Conservation (phyloP, 192 early-diverging fungal genomes). For the Umbelopsis vinacea region DNA sequence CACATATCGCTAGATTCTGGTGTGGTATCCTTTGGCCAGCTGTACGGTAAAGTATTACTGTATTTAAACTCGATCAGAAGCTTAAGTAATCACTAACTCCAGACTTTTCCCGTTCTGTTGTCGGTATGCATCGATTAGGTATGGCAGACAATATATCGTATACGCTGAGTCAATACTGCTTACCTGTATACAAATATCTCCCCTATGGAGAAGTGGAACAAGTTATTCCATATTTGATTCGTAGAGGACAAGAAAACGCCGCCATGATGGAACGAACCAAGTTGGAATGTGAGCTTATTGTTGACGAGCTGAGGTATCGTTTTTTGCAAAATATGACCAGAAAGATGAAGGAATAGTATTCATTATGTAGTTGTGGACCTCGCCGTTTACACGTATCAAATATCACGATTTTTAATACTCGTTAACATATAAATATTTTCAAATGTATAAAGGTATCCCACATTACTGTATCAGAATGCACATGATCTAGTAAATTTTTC, state of each 20-base stretch:
- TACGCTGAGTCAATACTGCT: conserved; percentile 69
- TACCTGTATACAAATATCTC: conserved; percentile 87
- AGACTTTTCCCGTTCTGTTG: not conserved
- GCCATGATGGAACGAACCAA: conserved; percentile 53
- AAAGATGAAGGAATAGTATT: not conserved
- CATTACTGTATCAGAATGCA: too few species aligned
- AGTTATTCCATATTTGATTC: conserved; percentile 87
- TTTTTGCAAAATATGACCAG: not conserved
- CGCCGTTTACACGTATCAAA: not conserved
- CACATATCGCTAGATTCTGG: conserved; percentile 53
- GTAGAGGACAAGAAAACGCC: conserved; percentile 92
- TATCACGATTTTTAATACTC: not conserved
- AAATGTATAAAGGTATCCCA: too few species aligned
- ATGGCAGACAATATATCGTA: conserved; percentile 90
- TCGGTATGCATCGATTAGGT: conserved; percentile 29
- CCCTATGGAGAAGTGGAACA: conserved; percentile 88
- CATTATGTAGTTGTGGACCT: not conserved
- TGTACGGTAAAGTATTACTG: conserved; percentile 50
- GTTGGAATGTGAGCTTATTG: not conserved
- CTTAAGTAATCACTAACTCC: not conserved
- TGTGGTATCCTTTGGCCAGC: conserved; percentile 85
- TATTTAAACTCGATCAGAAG: too few species aligned
- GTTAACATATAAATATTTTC: not conserved
- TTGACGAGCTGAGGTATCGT: not conserved
- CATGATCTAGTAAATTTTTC: too few species aligned